Evolutionary conservation across 106 monocot species (phyloP), one percentile per base, ranked within the genome.

Genomic region (Vanilla planifolia): DNA sequence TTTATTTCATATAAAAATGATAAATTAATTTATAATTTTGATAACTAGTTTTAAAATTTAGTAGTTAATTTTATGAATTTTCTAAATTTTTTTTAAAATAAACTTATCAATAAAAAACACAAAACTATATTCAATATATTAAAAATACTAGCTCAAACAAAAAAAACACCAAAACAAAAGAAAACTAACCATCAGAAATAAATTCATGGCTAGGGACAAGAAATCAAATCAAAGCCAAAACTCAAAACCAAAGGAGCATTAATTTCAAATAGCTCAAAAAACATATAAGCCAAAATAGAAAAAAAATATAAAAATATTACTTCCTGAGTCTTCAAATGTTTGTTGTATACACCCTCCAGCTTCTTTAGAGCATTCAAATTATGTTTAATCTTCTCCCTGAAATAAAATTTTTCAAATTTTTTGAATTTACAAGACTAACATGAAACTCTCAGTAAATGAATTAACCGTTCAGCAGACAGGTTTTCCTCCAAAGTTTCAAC

Each of bases 311-410:
- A 36, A 51, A 21, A 27, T 22, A 60, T 44, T 69, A 98, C 96
- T 87, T 92, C 88, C 40, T 98, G 96, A 60, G 64, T 81, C 73
- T 98, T 85, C 71, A 82, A 32, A 74, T 88, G 67, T 32, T 79
- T 88, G 60, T 88, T 76, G 63, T 91, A 71, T 16, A 83, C 67
- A 48, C 33, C 28, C 62, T 92, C 91, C 41, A 98, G 65, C 27
- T 88, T 85, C 66, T 85, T 85, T 67, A 98, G 63, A 21, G 55
- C 77, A 39, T 67, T 70, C 39, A 72, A 70, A 47, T 73, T 81
- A 52, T 82, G 59, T 40, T 65, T 68, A 79, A 98, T 82, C 48
- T 85, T 98, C 59, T 78, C 71, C 76, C 88, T 92, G 74, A 16
- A 33, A 27, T 55, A 65, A 33, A 15, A 1, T 28, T 11, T 9